Evolutionary conservation across 371 early-diverging fungal species (phyloP).

Genomic region (Sporodiniella umbellata): DNA sequence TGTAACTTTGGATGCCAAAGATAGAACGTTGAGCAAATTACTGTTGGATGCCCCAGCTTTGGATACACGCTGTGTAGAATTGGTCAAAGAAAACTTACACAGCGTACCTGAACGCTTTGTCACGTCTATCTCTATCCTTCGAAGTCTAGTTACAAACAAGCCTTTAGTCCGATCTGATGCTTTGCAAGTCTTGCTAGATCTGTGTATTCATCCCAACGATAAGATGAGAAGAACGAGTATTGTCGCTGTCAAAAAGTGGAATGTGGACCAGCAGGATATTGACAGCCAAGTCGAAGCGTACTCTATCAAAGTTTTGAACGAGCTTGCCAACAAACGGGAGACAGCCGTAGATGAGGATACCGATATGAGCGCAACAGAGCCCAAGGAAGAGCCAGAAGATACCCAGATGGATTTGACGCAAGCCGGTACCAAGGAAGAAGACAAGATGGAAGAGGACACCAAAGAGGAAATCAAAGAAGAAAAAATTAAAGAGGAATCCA

Average conservation of each 20-base stretch:
- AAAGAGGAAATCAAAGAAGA: conserved; percentile 1
- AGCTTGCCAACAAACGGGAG: conserved; percentile 14
- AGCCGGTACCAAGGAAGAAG: conserved; percentile 4
- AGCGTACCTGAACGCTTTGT: conserved; percentile 40
- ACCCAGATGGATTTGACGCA: too few relatives aligned
- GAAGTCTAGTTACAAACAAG: conserved; percentile 29
- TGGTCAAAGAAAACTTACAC: conserved; percentile 26
- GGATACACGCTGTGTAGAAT: conserved; percentile 22
- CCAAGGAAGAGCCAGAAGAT: neutral
- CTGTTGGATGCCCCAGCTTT: conserved; percentile 42
- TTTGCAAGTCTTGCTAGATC: conserved; percentile 33
- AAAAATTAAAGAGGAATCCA: conserved; percentile 1
- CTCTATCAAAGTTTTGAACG: conserved; percentile 42
- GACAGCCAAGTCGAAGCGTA: conserved; percentile 46
- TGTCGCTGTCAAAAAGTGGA: conserved; percentile 61
- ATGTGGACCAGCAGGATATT: conserved; percentile 49
- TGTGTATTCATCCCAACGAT: conserved; percentile 32
- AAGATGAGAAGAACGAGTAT: conserved; percentile 54
- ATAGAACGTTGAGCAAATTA: conserved; percentile 35
- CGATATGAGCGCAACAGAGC: neutral
- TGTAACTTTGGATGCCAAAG: conserved; percentile 34
- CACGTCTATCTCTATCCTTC: conserved; percentile 33
- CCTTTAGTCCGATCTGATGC: conserved; percentile 29
- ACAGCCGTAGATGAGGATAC: too few relatives aligned
- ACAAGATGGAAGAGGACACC: neutral